A percentile compares a stretch with the other conserved stretches of the same genome.
These are phyloP conservation scores for Amanita muscaria DNA, from an alignment of 768 basidiomycete species.

Conservation along the genomic window DNA sequence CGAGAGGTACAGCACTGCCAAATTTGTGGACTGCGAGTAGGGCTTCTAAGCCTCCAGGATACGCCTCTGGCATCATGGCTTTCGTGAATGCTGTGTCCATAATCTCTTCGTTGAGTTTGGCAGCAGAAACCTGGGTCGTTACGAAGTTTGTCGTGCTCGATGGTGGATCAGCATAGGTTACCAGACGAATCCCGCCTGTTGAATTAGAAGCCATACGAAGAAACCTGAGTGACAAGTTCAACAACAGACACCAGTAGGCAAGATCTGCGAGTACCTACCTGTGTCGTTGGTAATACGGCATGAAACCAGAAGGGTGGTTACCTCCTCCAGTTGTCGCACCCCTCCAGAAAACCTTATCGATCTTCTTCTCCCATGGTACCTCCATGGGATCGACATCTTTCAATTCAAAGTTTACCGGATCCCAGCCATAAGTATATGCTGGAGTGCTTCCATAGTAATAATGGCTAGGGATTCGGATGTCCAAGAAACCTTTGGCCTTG, in stretches of 20 bases:
- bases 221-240: slow-evolving; percentile 33
- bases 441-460: slow-evolving; percentile 86
- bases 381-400: slow-evolving; percentile 83
- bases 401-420: slow-evolving; percentile 60
- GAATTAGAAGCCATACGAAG: slow-evolving; percentile 67
- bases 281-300: slow-evolving; percentile 80
- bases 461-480: slow-evolving; percentile 92
- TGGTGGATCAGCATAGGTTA: slow-evolving; percentile 64
- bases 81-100: slow-evolving; percentile 89
- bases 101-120: slow-evolving; percentile 61
- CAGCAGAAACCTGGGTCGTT: slow-evolving; percentile 51
- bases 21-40: slow-evolving; percentile 61
- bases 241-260: too few relatives aligned
- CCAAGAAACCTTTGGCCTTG: slow-evolving; percentile 74
- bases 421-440: slow-evolving; percentile 89
- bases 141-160: slow-evolving; percentile 49
- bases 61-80: slow-evolving; percentile 56
- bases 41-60: slow-evolving; percentile 66
- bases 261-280: too few relatives aligned
- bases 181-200: slow-evolving; percentile 43
- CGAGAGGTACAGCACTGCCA: slow-evolving; percentile 68
- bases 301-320: slow-evolving; percentile 75
- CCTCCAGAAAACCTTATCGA: slow-evolving; percentile 87
- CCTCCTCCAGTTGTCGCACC: slow-evolving; percentile 96
- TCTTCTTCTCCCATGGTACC: slow-evolving; percentile 80